These are phyloP conservation scores for Blakeslea trispora DNA, from an alignment of 371 early-diverging fungal species.

Conservation along the genomic window DNA sequence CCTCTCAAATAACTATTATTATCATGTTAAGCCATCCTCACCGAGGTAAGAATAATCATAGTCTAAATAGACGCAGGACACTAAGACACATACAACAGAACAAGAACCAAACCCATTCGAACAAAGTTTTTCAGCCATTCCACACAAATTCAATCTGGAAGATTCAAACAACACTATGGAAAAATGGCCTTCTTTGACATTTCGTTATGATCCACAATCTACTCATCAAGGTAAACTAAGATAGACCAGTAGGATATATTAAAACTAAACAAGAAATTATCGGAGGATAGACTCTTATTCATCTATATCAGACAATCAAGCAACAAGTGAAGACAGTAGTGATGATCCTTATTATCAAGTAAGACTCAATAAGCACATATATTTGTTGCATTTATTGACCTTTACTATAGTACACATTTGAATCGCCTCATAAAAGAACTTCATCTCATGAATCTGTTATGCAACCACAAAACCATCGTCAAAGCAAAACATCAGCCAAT, in stretches of 20 bases:
- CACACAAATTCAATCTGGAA: neutral
- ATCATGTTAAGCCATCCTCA: too few species aligned
- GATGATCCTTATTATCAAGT: neutral
- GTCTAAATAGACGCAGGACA: too few species aligned
- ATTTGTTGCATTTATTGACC: too few species aligned
- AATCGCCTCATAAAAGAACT: too few species aligned
- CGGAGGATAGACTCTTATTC: slow-evolving; percentile 8
- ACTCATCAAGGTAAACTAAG: too few species aligned
- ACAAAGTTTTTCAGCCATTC: slow-evolving; percentile 65
- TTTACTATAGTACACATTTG: neutral
- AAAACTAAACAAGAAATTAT: too few species aligned
- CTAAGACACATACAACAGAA: slow-evolving; percentile 40
- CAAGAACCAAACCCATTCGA: slow-evolving; percentile 88
- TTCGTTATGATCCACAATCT: slow-evolving; percentile 12
- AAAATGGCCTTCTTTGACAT: slow-evolving; percentile 10
- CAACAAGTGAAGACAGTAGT: slow-evolving; percentile 13
- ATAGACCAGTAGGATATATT: too few species aligned
- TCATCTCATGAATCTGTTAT: too few species aligned
- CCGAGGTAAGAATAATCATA: too few species aligned
- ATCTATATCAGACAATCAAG: slow-evolving; percentile 8
- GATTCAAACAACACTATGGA: neutral
- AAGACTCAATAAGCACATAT: too few species aligned
- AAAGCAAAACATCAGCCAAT: neutral
- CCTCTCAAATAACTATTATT: neutral
- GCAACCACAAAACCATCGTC: neutral